Evolutionary conservation across 78 protist species (phyloP), one percentile per base, ranked within the genome.

Genomic region (Dictyostelium purpureum): DNA sequence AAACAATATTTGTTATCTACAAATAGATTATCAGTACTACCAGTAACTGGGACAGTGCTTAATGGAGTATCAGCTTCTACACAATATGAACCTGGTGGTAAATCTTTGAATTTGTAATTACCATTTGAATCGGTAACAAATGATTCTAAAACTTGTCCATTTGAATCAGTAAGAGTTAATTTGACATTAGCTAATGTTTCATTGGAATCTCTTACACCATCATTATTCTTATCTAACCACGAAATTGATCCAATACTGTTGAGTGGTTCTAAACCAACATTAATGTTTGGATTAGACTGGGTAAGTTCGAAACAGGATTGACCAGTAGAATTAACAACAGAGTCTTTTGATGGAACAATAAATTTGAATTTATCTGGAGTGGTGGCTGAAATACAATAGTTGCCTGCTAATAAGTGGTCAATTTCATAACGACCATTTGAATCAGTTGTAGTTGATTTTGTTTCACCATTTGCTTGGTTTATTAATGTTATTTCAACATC

Each of bases 61-160:
- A n/a, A 28, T 37, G 81, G 81, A 35, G 31, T 76, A 11, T 69
- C 77, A 24, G 47, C 5, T 63, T 21, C 43, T 0, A 31, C 38
- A 65, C 88, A 79, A 65, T 79, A 79, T 9, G 42, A 19, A 49
- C 87, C 87, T 79, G 71, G 87, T 63, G 57, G 63, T 3, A 79
- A 11, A 9, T 63, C 37, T 43, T 35, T 31, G 33, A 80, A 61
- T 6, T 10, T 67, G 67, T 80, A 80, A 9, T 51, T n/a, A 80
- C 89, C 89, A 7, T 26, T 4, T 1, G 67, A 4, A 31, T 47
- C 69, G 9, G 89, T 80, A 12, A 52, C 19, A 4, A n/a, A 21
- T 19, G 85, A 57, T 7, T 28, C 47, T n/a, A 77, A 16, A 16
- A 28, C 28, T 18, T 59, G 37, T 16, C 69, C 85, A 54, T 63